These are phyloP conservation scores for Fonsecaea multimorphosa DNA, from an alignment of 2,329 filamentous ascomycete genomes.

Conservation along the genomic window DNA sequence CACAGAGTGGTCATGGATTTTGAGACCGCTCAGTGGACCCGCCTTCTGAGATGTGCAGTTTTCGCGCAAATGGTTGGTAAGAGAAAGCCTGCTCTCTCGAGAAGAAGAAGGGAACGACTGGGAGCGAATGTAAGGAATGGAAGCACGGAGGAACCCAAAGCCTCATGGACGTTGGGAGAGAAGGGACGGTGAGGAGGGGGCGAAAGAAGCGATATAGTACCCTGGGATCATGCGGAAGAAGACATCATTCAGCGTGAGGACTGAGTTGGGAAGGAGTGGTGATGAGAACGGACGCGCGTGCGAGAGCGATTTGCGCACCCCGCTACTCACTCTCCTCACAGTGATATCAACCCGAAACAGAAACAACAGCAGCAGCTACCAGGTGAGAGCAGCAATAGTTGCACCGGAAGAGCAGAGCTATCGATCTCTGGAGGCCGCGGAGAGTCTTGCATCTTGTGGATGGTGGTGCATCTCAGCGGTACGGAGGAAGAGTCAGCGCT, in stretches of 20 bases:
- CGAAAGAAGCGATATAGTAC: slow-evolving; percentile 31
- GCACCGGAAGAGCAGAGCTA: slow-evolving; percentile 16
- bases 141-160: slow-evolving; percentile 26
- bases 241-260: not conserved
- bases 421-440: slow-evolving; percentile 10
- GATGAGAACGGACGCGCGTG: slow-evolving; percentile 24
- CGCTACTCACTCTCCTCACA: slow-evolving; percentile 28
- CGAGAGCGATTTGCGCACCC: slow-evolving; percentile 26
- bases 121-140: slow-evolving; percentile 33
- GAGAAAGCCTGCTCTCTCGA: slow-evolving; percentile 34
- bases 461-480: slow-evolving; percentile 16
- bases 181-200: slow-evolving; percentile 19
- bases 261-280: not conserved
- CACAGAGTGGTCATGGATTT: slow-evolving; percentile 20
- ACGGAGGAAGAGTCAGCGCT: slow-evolving; percentile 34
- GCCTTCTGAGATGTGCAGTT: slow-evolving; percentile 18
- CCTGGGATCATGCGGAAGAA: slow-evolving; percentile 17
- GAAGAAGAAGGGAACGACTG: slow-evolving; percentile 23
- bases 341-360: slow-evolving; percentile 32
- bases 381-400: slow-evolving; percentile 28
- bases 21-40: slow-evolving; percentile 25
- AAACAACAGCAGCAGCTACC: slow-evolving; percentile 17
- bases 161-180: slow-evolving; percentile 18
- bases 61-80: slow-evolving; percentile 13
- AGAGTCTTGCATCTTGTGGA: slow-evolving; percentile 12